These are phyloP conservation scores for Aegilops tauschii DNA, from an alignment of 176 grass and related monocot species.

Conservation along the genomic window DNA sequence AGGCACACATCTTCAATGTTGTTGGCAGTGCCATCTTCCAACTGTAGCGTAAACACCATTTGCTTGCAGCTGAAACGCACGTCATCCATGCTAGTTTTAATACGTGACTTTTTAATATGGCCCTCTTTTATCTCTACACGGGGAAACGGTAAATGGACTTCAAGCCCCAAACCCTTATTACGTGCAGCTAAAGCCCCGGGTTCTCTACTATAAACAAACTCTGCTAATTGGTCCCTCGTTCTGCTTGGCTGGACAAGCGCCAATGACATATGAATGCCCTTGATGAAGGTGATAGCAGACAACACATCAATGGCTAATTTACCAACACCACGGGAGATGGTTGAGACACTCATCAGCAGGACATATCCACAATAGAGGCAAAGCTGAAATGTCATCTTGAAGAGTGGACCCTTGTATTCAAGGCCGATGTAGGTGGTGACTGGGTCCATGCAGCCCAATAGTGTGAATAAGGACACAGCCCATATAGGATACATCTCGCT, in stretches of 20 bases:
- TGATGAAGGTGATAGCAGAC: background rate
- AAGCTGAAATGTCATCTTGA: background rate
- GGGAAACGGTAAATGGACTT: no score
- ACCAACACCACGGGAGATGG: background rate
- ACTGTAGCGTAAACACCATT: no score
- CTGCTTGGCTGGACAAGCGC: background rate
- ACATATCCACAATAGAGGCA: constrained; percentile 4
- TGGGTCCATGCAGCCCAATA: background rate
- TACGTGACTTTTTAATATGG: no score
- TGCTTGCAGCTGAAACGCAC: no score
- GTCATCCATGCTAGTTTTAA: no score
- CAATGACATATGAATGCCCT: background rate
- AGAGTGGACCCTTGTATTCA: background rate
- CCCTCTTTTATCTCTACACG: no score
- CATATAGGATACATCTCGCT: constrained; percentile 18
- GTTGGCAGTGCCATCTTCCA: no score
- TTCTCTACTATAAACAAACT: no score
- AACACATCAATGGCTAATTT: background rate
- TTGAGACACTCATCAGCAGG: background rate
- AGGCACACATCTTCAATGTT: background rate
- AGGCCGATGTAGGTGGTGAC: background rate
- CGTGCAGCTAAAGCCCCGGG: no score
- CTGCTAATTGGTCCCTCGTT: background rate
- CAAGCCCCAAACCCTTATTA: no score
- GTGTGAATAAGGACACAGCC: background rate